These are phyloP conservation scores for Albifimbria verrucaria DNA, from an alignment of 2,329 filamentous ascomycete species.

Conservation along the genomic window DNA sequence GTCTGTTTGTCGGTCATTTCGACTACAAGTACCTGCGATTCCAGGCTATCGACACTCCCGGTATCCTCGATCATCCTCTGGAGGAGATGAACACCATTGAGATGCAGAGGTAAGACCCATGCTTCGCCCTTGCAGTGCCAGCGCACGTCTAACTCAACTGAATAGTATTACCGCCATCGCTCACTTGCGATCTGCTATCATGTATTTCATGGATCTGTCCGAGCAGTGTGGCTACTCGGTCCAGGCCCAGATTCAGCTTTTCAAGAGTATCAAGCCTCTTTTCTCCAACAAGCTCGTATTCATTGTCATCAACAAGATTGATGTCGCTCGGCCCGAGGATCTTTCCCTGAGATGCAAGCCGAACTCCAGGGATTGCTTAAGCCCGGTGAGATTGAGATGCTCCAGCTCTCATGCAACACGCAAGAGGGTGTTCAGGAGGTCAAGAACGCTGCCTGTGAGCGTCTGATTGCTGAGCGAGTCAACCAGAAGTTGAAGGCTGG, in stretches of 20 bases:
- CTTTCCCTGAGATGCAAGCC: constrained; percentile 71
- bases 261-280: constrained; percentile 93
- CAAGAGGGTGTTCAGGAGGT: constrained; percentile 91
- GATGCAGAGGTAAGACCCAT: constrained; percentile 65
- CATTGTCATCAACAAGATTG: constrained; percentile 97
- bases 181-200: constrained; percentile 88
- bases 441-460: constrained; percentile 92
- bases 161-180: constrained; percentile 90
- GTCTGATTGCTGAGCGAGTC: constrained; percentile 87
- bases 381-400: constrained; percentile 84
- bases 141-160: no score
- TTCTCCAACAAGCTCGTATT: constrained; percentile 98
- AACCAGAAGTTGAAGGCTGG: constrained; percentile 95
- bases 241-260: constrained; percentile 86
- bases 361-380: constrained; percentile 79
- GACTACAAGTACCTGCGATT: constrained; percentile 72
- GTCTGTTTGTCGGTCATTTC: constrained; percentile 94
- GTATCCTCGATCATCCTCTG: constrained; percentile 93
- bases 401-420: constrained; percentile 93
- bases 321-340: constrained; percentile 83
- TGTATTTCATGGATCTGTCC: constrained; percentile 97
- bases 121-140: not conserved
- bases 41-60: constrained; percentile 92
- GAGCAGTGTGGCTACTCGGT: constrained; percentile 97
- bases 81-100: constrained; percentile 99